Evolutionary conservation across 2,329 filamentous ascomycete genomes (phyloP), one percentile per base, ranked within the genome.

Genomic region (Curvularia verruculosa): DNA sequence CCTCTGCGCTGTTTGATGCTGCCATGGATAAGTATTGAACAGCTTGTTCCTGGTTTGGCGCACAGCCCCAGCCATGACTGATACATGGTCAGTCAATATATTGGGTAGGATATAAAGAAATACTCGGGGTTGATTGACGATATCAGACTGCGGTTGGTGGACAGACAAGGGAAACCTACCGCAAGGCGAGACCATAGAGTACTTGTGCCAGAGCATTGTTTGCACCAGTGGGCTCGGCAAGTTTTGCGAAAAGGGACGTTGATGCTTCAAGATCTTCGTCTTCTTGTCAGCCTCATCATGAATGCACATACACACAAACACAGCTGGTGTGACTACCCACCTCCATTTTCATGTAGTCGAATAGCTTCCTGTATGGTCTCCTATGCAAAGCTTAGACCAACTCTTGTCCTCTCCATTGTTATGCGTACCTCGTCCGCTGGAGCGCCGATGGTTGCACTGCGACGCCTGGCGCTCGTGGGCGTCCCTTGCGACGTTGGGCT

Each of bases 191-290:
- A 3, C 95, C 95, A 74, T 96, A 99, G 51, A 99, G 84, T 34
- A 99, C 95, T 79, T 99, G 94, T 70, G 92, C 95, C 63, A 99
- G 83, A 39, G 95, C 91, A 78, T 98, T 96, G 74, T 97, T 96
- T 48, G 89, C 86, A 23, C 91, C 92, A 52, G 87, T 83, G 0
- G 91, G 91, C 74, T 96, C 89, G 51, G 95, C 95, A 65, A 99
- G 82, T 58, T 83, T 82, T 26, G 87, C 90, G 78, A 99, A 99
- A 78, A 98, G 86, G 50, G 82, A 81, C n/a, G 95, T 97, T 51
- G 92, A 95, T 69, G 83, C 79, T 69, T 87, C 85, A 54, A 96
- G 83, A 59, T 95, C 84, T 51, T 64, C 18, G 39, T 40, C 51
- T 31, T 46, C 44, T 41, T 45, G 54, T 70, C 56, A 70, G 67